phyloP scores from a whole-genome alignment of 305 asterid genomes.

The Andrographis paniculata region DNA sequence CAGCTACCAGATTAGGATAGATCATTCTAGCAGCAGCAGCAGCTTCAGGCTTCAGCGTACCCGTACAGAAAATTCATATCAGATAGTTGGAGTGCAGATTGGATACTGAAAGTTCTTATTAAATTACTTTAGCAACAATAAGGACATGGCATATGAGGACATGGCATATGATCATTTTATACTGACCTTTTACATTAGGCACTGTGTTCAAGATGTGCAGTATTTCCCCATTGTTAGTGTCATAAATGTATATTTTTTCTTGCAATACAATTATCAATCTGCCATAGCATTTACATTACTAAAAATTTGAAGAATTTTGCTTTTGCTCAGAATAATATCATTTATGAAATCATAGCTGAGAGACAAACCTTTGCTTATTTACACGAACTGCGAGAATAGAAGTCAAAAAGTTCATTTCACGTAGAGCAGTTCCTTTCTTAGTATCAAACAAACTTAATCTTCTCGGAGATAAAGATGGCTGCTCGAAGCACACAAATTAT shows the following conservation, averaged over 20 bases:
- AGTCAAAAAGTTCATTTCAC: conserved; percentile 82
- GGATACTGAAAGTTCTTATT: too few relatives aligned
- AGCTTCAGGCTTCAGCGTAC: too few relatives aligned
- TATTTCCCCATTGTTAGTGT: conserved; percentile 53
- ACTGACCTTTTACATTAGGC: conserved; percentile 71
- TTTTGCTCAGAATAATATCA: too few relatives aligned
- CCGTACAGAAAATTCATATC: too few relatives aligned
- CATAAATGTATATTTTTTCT: conserved; percentile 77
- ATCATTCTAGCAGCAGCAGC: too few relatives aligned
- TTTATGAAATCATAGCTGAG: conserved; percentile 11
- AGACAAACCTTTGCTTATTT: conserved; percentile 58
- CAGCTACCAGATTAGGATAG: too few relatives aligned
- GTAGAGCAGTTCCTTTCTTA: conserved; percentile 55
- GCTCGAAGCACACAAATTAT: conserved; percentile 23
- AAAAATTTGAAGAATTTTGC: too few relatives aligned
- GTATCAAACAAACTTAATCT: conserved; percentile 79
- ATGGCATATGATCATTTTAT: neutral
- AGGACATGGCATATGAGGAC: neutral
- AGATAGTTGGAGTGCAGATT: too few relatives aligned
- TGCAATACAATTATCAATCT: conserved; percentile 75
- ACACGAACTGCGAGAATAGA: conserved; percentile 80
- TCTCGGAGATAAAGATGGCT: conserved; percentile 91
- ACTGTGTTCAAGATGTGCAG: conserved; percentile 73
- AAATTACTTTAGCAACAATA: too few relatives aligned
- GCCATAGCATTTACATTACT: conserved; percentile 25